A percentile compares a stretch with the other conserved stretches of the same genome.
Conservation (phyloP, 495 filamentous ascomycete genomes). For the Polyplosphaeria fusca region DNA sequence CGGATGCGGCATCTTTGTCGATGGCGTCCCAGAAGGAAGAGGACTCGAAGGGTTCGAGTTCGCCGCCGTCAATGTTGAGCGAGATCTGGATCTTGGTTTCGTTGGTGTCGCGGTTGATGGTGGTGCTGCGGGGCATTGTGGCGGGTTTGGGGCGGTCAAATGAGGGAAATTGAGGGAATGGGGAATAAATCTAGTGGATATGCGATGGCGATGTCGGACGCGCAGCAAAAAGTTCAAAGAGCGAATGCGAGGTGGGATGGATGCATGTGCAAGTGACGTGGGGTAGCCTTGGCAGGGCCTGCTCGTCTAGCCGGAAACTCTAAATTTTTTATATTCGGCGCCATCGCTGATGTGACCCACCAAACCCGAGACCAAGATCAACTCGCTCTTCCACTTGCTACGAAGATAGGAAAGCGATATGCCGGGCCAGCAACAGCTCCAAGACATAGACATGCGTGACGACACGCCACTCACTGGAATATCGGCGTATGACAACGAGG, state of each 20-base stretch:
- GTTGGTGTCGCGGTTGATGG: slow-evolving; percentile 82
- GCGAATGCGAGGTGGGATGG: background rate
- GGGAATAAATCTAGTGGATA: background rate
- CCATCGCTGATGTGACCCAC: background rate
- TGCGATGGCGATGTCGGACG: background rate
- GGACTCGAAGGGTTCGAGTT: slow-evolving; percentile 47
- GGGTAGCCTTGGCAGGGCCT: background rate
- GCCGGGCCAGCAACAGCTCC: no score
- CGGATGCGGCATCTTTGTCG: slow-evolving; percentile 41
- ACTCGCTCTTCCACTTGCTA: background rate
- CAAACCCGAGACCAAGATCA: background rate
- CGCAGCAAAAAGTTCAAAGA: slow-evolving; percentile 4
- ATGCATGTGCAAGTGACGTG: background rate
- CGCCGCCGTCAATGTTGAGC: slow-evolving; percentile 89
- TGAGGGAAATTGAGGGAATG: background rate
- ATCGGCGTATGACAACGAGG: no score
- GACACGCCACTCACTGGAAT: no score
- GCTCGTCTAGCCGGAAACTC: background rate
- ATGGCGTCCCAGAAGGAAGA: slow-evolving; percentile 50
- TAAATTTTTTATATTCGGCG: slow-evolving; percentile 1
- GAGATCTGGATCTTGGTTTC: slow-evolving; percentile 93
- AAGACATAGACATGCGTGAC: no score
- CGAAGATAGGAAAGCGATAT: no score
- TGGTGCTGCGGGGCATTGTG: slow-evolving; percentile 57
- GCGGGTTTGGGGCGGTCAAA: background rate